Conservation (phyloP, 2,329 filamentous ascomycete species). For the Ceratocystis papillata region DNA sequence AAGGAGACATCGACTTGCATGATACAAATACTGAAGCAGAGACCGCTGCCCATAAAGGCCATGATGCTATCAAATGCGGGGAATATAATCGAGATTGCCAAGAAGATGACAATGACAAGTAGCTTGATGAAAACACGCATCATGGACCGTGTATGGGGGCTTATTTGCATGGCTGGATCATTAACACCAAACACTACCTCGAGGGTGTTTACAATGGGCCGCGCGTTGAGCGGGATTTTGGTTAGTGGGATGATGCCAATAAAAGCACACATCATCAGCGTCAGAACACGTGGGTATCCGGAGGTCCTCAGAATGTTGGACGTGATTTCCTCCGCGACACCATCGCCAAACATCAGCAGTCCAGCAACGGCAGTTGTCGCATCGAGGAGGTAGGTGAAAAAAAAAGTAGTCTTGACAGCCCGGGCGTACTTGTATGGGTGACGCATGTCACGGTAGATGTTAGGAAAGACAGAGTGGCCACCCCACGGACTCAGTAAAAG, state of each 20-base stretch:
- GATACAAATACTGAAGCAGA: slow-evolving; percentile 91
- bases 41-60: slow-evolving; percentile 76
- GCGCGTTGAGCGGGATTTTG: slow-evolving; percentile 83
- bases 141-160: slow-evolving; percentile 31
- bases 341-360: slow-evolving; percentile 87
- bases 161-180: slow-evolving; percentile 37
- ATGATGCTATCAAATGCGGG: slow-evolving; percentile 84
- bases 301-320: slow-evolving; percentile 69
- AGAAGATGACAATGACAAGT: slow-evolving; percentile 56
- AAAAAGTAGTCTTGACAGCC: slow-evolving; percentile 69
- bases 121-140: slow-evolving; percentile 47
- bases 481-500: slow-evolving; percentile 70
- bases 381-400: slow-evolving; percentile 79
- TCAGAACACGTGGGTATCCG: slow-evolving; percentile 63
- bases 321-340: slow-evolving; percentile 79
- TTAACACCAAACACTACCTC: slow-evolving; percentile 69
- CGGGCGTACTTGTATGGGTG: slow-evolving; percentile 70
- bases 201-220: slow-evolving; percentile 74
- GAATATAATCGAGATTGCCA: slow-evolving; percentile 57
- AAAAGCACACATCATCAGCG: slow-evolving; percentile 71
- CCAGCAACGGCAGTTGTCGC: slow-evolving; percentile 71
- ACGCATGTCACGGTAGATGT: slow-evolving; percentile 56
- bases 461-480: slow-evolving; percentile 65
- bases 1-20: slow-evolving; percentile 40
- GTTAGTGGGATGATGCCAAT: slow-evolving; percentile 89